A percentile compares a stretch with the other conserved stretches of the same genome.
These are phyloP conservation scores for Pistacia atlantica DNA, from an alignment of 345 rosid species.

Conservation along the genomic window DNA sequence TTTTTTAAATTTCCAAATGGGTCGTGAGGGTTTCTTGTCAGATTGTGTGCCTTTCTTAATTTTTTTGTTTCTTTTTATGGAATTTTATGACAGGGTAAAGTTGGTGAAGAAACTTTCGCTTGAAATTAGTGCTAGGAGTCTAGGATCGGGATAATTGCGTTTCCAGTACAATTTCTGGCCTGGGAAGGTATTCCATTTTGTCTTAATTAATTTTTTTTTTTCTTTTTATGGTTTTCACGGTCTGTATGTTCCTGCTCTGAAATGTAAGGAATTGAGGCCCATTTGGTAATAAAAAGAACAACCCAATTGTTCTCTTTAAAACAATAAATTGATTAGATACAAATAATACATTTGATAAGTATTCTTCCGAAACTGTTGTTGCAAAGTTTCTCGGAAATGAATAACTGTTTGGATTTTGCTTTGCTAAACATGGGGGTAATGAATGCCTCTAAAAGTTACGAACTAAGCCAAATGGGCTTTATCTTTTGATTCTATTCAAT, in stretches of 20 bases:
- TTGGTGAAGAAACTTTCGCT: slow-evolving; percentile 3
- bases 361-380: background rate
- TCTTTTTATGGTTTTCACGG: background rate
- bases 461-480: background rate
- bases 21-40: background rate
- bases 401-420: background rate
- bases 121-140: slow-evolving; percentile 5
- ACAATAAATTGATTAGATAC: background rate
- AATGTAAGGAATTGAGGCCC: background rate
- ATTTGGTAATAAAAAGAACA: background rate
- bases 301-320: background rate
- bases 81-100: slow-evolving; percentile 10
- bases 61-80: background rate
- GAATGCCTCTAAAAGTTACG: background rate
- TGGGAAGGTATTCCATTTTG: slow-evolving; percentile 1
- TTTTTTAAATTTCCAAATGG: background rate
- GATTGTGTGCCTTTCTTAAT: background rate
- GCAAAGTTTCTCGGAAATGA: background rate
- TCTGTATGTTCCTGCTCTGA: background rate
- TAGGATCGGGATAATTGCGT: slow-evolving; percentile 19
- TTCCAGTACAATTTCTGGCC: slow-evolving; percentile 5
- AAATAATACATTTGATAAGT: background rate
- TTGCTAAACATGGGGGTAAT: background rate
- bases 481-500: background rate
- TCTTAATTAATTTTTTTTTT: background rate